Evolutionary conservation across 2,329 filamentous ascomycete genomes (phyloP).

Genomic region (Trichoderma sp.): DNA sequence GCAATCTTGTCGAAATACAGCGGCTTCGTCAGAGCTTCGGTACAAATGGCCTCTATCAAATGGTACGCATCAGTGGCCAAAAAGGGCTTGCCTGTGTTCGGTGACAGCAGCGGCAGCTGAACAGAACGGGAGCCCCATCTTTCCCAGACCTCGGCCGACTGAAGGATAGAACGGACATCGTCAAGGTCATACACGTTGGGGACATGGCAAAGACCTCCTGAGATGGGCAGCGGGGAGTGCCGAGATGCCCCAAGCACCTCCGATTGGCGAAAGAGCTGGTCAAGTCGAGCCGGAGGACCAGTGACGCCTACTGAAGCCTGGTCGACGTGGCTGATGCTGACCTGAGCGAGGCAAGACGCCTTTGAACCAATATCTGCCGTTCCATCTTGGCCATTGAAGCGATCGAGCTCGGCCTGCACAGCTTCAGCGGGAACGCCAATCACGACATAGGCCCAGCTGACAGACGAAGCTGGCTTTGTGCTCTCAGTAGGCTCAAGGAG

Average conservation of each 20-base stretch:
- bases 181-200: constrained; percentile 42
- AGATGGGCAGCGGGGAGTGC: constrained; percentile 42
- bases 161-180: neutral
- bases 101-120: neutral
- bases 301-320: constrained; percentile 43
- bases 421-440: constrained; percentile 37
- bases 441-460: constrained; percentile 49
- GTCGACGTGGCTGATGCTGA: constrained; percentile 46
- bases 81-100: neutral
- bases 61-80: neutral
- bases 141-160: neutral
- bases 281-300: constrained; percentile 39
- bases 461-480: constrained; percentile 34
- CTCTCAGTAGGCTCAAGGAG: constrained; percentile 41
- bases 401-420: constrained; percentile 45
- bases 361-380: neutral
- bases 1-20: neutral
- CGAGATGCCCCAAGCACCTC: constrained; percentile 22
- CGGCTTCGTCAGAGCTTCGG: neutral
- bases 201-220: constrained; percentile 45
- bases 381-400: constrained; percentile 30
- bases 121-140: neutral
- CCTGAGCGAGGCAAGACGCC: constrained; percentile 28
- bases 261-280: constrained; percentile 37
- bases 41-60: neutral